Evolutionary conservation across 2,329 filamentous ascomycete genomes (phyloP).

Genomic region (Emmonsiellopsis sp.): DNA sequence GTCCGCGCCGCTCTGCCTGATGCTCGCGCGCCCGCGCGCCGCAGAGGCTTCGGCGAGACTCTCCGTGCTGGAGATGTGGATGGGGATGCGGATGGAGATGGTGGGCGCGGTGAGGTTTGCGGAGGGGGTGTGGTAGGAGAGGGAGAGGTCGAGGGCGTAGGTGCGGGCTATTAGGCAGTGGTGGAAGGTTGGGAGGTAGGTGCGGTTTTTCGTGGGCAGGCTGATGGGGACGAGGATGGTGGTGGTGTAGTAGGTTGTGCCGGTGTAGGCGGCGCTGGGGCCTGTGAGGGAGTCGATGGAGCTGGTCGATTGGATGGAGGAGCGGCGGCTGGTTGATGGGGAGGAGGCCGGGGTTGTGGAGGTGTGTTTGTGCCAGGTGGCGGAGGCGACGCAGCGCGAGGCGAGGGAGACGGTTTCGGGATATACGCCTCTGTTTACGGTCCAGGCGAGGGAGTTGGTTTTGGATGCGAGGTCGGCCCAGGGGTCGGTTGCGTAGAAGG

Average conservation of each 20-base stretch:
- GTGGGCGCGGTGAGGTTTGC: conserved; percentile 32
- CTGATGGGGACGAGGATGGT: conserved; percentile 54
- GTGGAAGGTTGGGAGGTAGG: conserved; percentile 61
- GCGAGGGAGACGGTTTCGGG: conserved; percentile 44
- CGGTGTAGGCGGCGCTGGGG: conserved; percentile 34
- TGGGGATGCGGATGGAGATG: conserved; percentile 32
- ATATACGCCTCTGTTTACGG: conserved; percentile 42
- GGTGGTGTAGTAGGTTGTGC: conserved; percentile 49
- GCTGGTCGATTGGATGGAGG: conserved; percentile 15
- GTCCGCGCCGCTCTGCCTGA: background rate
- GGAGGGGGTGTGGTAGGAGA: conserved; percentile 45
- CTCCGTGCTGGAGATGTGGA: conserved; percentile 27
- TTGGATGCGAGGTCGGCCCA: conserved; percentile 42
- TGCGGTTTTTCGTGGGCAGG: conserved; percentile 47
- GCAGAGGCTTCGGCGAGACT: conserved; percentile 7
- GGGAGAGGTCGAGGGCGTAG: conserved; percentile 51
- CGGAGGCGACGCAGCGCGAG: conserved; percentile 46
- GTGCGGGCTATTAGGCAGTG: conserved; percentile 56
- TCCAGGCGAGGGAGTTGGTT: conserved; percentile 28
- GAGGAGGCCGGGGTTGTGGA: conserved; percentile 30
- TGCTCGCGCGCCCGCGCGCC: background rate
- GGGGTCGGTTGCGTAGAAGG: conserved; percentile 46
- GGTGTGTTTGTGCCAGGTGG: conserved; percentile 45
- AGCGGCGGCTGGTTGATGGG: conserved; percentile 22
- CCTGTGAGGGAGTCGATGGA: conserved; percentile 20